A percentile compares a stretch with the other conserved stretches of the same genome.
phyloP scores from a whole-genome alignment of 1,284 basidiomycete species.

The Coniferiporia sulphurascens region DNA sequence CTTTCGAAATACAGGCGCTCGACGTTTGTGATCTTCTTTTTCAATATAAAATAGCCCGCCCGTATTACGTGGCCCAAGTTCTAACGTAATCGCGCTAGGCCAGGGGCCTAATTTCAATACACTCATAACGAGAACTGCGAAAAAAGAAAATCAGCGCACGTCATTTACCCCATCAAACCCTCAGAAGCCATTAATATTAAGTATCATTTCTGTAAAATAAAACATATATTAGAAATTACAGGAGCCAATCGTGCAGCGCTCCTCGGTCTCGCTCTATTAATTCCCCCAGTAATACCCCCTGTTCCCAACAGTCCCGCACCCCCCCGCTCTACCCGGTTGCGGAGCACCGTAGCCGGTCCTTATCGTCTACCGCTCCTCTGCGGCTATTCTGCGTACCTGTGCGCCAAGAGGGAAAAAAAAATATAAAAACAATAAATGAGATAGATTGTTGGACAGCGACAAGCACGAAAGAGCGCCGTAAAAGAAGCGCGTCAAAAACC shows the following conservation, averaged over 20 bases:
- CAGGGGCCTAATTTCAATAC: not conserved
- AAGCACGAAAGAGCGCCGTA: slow-evolving; percentile 29
- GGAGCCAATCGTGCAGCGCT: slow-evolving; percentile 6
- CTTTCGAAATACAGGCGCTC: too few relatives aligned
- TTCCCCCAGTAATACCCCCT: slow-evolving; percentile 11
- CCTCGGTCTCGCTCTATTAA: slow-evolving; percentile 8
- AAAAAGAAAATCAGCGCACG: not conserved
- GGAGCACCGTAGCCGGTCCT: slow-evolving; percentile 13
- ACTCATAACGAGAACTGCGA: not conserved
- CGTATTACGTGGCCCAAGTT: not conserved
- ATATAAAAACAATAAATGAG: slow-evolving; percentile 9
- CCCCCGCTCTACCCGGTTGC: slow-evolving; percentile 13
- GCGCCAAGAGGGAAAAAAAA: slow-evolving; percentile 8
- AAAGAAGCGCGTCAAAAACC: slow-evolving; percentile 20
- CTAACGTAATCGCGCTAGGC: not conserved
- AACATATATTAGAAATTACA: slow-evolving; percentile 9
- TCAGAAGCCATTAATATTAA: slow-evolving; percentile 3
- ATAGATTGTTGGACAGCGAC: slow-evolving; percentile 12
- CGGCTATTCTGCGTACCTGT: slow-evolving; percentile 9
- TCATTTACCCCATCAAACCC: not conserved
- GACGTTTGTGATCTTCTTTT: too few relatives aligned
- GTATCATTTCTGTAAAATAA: slow-evolving; percentile 10
- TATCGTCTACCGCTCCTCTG: slow-evolving; percentile 9
- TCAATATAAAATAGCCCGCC: too few relatives aligned
- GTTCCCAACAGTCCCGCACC: slow-evolving; percentile 17